These are phyloP conservation scores for Tricholoma terreum DNA, from an alignment of 768 basidiomycete species.

Conservation along the genomic window DNA sequence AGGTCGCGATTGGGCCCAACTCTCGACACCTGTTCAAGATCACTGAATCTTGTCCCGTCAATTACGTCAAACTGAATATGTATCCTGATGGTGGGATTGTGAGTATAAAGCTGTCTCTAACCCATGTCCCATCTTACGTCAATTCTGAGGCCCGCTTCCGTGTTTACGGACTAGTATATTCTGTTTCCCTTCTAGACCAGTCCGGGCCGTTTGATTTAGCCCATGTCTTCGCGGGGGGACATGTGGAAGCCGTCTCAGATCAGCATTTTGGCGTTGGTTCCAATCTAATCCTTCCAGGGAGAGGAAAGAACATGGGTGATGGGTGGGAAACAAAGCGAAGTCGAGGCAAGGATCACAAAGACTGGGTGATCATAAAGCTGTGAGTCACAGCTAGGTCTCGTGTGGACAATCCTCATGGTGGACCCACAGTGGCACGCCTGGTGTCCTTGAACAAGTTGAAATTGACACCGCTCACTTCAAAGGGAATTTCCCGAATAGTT, in stretches of 20 bases:
- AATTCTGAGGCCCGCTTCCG: slow-evolving; percentile 78
- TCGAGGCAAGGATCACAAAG: slow-evolving; percentile 73
- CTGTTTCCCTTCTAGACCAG: slow-evolving; percentile 53
- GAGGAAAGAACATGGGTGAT: slow-evolving; percentile 94
- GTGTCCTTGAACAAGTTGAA: slow-evolving; percentile 72
- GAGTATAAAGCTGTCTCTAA: slow-evolving; percentile 28
- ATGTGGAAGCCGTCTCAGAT: slow-evolving; percentile 82
- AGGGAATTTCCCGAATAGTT: slow-evolving; percentile 92
- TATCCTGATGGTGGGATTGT: slow-evolving; percentile 98
- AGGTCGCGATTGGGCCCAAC: slow-evolving; percentile 72
- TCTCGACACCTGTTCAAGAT: slow-evolving; percentile 89
- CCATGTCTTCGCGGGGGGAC: slow-evolving; percentile 86
- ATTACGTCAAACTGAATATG: slow-evolving; percentile 89
- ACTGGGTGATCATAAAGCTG: slow-evolving; percentile 91
- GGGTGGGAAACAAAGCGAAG: slow-evolving; percentile 98
- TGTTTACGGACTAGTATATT: slow-evolving; percentile 77
- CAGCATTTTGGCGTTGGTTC: slow-evolving; percentile 93
- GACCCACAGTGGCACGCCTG: slow-evolving; percentile 61
- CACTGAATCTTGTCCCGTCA: slow-evolving; percentile 47
- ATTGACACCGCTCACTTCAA: slow-evolving; percentile 96
- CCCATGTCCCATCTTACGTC: slow-evolving; percentile 1
- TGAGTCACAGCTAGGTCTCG: slow-evolving; percentile 36
- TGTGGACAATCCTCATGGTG: slow-evolving; percentile 1
- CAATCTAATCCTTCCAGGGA: slow-evolving; percentile 88
- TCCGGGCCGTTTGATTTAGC: slow-evolving; percentile 74